A percentile compares a stretch with the other conserved stretches of the same genome.
Conservation (phyloP, 441 rosid species). For the Gossypium davidsonii region DNA sequence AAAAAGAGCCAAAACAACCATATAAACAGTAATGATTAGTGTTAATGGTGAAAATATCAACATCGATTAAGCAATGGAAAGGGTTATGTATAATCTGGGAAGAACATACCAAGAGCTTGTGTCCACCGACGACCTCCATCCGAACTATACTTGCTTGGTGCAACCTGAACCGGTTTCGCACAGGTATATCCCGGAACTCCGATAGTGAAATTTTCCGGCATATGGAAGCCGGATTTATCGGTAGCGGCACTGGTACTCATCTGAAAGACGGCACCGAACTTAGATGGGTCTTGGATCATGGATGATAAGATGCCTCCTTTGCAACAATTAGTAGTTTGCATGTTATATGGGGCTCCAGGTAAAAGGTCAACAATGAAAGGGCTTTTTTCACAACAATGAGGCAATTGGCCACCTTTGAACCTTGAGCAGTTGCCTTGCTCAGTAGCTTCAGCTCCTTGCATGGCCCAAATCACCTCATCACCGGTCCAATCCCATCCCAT, state of each 20-base stretch:
- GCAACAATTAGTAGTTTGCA: constrained; percentile 59
- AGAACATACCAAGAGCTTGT: constrained; percentile 58
- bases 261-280: constrained; percentile 36
- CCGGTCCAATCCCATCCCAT: constrained; percentile 59
- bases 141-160: constrained; percentile 33
- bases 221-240: constrained; percentile 12
- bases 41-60: neutral
- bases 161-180: constrained; percentile 30
- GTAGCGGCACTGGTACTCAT: constrained; percentile 35
- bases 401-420: constrained; percentile 33
- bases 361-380: constrained; percentile 72
- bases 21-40: neutral
- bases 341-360: constrained; percentile 52
- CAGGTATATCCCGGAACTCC: constrained; percentile 71
- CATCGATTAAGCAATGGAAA: neutral
- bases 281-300: constrained; percentile 45
- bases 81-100: neutral
- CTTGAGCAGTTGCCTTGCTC: constrained; percentile 76
- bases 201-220: constrained; percentile 53
- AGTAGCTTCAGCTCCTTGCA: constrained; percentile 73
- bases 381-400: constrained; percentile 58
- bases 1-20: neutral
- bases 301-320: constrained; percentile 67
- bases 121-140: constrained; percentile 69
- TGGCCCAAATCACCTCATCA: constrained; percentile 61